Conservation (phyloP, 2,329 filamentous ascomycete species). For the Ophiognomonia clavigignenti-juglandacearum region DNA sequence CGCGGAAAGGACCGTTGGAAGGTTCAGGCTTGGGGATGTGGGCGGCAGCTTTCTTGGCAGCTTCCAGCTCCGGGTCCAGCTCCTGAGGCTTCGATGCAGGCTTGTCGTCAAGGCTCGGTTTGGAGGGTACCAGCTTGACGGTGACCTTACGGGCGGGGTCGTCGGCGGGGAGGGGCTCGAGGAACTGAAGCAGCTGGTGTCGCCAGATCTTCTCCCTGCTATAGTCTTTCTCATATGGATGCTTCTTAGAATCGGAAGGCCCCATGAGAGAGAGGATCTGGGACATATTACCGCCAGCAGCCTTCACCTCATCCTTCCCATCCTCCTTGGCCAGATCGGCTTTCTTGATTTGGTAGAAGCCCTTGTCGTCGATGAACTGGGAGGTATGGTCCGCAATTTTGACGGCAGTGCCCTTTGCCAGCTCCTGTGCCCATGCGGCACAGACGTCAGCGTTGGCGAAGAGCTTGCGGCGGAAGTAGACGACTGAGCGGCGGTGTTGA, state of each 20-base stretch:
- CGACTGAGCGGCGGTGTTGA: slow-evolving; percentile 74
- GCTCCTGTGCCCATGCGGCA: slow-evolving; percentile 51
- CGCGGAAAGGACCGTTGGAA: slow-evolving; percentile 24
- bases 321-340: slow-evolving; percentile 24
- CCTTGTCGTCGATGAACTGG: slow-evolving; percentile 26
- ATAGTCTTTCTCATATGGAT: slow-evolving; percentile 25
- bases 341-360: slow-evolving; percentile 40
- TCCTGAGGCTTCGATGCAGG: slow-evolving; percentile 10
- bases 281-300: background rate
- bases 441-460: slow-evolving; percentile 73
- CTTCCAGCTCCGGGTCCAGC: background rate
- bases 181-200: slow-evolving; percentile 39
- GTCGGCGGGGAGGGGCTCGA: slow-evolving; percentile 40
- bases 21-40: background rate
- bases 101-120: slow-evolving; percentile 23
- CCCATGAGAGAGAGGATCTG: slow-evolving; percentile 6
- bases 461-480: slow-evolving; percentile 63
- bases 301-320: slow-evolving; percentile 1
- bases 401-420: slow-evolving; percentile 33
- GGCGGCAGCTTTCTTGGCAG: slow-evolving; percentile 3
- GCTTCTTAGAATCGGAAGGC: slow-evolving; percentile 20
- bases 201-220: slow-evolving; percentile 42
- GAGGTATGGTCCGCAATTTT: slow-evolving; percentile 32
- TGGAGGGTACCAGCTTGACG: slow-evolving; percentile 28
- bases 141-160: slow-evolving; percentile 43